A percentile compares a stretch with the other conserved stretches of the same genome.
phyloP scores from a whole-genome alignment of 371 early-diverging fungal genomes.

The Syncephalastrum sp. region DNA sequence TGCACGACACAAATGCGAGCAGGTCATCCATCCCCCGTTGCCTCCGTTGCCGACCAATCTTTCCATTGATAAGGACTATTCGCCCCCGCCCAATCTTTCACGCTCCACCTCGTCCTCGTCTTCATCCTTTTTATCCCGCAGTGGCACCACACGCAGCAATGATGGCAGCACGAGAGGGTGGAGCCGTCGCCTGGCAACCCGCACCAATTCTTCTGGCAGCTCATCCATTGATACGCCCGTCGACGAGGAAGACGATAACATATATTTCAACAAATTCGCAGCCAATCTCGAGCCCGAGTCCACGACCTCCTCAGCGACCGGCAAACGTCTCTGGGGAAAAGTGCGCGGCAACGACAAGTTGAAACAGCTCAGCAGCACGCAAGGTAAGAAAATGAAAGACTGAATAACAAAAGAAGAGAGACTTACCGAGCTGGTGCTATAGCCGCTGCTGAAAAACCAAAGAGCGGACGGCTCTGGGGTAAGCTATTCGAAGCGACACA shows the following conservation, averaged over 20 bases:
- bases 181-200: constrained; percentile 17
- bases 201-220: constrained; percentile 1
- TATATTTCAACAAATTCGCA: constrained; percentile 46
- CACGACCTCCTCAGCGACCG: constrained; percentile 9
- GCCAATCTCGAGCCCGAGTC: constrained; percentile 30
- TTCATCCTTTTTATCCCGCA: constrained; percentile 14
- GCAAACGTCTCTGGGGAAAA: constrained; percentile 49
- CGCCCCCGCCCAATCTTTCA: no score
- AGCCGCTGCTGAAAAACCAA: constrained; percentile 29
- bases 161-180: constrained; percentile 9
- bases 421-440: background rate
- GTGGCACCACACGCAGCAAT: constrained; percentile 9
- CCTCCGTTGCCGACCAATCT: constrained; percentile 36
- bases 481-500: constrained; percentile 59
- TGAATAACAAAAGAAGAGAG: no score
- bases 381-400: no score
- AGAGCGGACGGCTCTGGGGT: constrained; percentile 52
- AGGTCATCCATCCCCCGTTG: constrained; percentile 44
- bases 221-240: background rate
- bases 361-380: constrained; percentile 32
- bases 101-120: constrained; percentile 1
- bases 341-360: constrained; percentile 48
- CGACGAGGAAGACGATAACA: constrained; percentile 35
- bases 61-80: no score
- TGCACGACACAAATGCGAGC: constrained; percentile 62